Base-by-base conservation (phyloP, 192 early-diverging fungal genomes). In the Pecoramyces ruminantium region DNA sequence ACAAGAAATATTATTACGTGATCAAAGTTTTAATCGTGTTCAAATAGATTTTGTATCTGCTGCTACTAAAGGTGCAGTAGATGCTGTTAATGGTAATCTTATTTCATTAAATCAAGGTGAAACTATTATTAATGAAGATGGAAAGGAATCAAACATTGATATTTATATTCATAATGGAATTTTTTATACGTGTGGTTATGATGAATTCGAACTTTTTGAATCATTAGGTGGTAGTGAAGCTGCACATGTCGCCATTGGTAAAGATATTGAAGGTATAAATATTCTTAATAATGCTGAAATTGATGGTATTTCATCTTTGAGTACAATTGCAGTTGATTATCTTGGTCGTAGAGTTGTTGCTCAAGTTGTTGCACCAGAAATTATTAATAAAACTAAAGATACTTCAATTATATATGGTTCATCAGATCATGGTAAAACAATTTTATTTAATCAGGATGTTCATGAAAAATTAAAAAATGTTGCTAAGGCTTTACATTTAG, bases 81-180 rank as follows among this genome's bases (percentile, higher is more conserved):
- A 92, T 17, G 92, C 98, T 51, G 91, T 97, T 38, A 91, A 94
- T 30, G 92, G 94, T 77, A 88, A 92, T 78, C 88, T 96, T 51
- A 83, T 90, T 28, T 87, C 95, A 13, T 82, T 96, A 77, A 96
- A 95, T 84, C 95, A 93, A 51, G 80, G 87, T 29, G 95, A 96
- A 30, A 81, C 92, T 2, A 87, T 85, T 21, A 92, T 93, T n/a
- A 11, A 88, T 89, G 78, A 92, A 93, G 81, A 94, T 29, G 39
- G 38, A 29, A 81, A 38, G 16, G 40, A 40, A 78, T 79, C 18
- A 13, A 29, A 40, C 4, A 81, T 79, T 21, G 21, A 40, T 29
- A 88, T 97, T 94, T 99, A 86, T 81, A 86, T 98, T 58, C 93
- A 96, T 84, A 97, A 96, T 88, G 97, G 96, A 84, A 97, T 99